Evolutionary conservation across 768 basidiomycete genomes (phyloP).

Genomic region (Saitozyma podzolica): DNA sequence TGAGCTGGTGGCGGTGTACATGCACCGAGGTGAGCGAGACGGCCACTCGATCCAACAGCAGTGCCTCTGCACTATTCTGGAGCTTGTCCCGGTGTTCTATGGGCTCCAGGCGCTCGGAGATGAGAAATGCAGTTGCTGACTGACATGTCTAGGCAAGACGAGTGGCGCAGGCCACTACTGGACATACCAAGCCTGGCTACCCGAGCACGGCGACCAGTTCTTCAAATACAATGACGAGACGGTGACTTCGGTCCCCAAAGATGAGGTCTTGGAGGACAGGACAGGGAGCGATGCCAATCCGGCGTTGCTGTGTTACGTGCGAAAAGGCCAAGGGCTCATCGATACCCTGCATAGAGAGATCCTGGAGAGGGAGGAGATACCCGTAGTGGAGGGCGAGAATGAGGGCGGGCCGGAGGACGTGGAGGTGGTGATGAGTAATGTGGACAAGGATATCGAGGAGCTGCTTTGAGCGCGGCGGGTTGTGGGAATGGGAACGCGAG

Average conservation of each 20-base stretch:
- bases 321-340: constrained; percentile 40
- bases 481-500: too few species aligned
- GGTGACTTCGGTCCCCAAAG: constrained; percentile 71
- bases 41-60: background rate
- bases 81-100: background rate
- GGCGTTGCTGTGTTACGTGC: constrained; percentile 54
- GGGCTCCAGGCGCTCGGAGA: background rate
- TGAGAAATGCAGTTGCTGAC: background rate
- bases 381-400: background rate
- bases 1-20: constrained; percentile 87
- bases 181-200: constrained; percentile 87
- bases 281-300: constrained; percentile 55
- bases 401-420: background rate
- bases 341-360: constrained; percentile 42
- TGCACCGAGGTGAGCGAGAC: constrained; percentile 81
- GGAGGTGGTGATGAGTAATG: background rate
- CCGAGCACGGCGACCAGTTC: constrained; percentile 75
- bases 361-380: constrained; percentile 12
- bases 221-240: constrained; percentile 96
- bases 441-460: too few species aligned
- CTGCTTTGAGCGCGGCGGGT: too few species aligned
- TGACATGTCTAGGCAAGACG: constrained; percentile 16
- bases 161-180: constrained; percentile 69
- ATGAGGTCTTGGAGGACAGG: constrained; percentile 83
- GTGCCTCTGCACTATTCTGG: background rate